Evolutionary conservation across 2,329 filamentous ascomycete species (phyloP).

Genomic region (Exutisphaerella laricina): DNA sequence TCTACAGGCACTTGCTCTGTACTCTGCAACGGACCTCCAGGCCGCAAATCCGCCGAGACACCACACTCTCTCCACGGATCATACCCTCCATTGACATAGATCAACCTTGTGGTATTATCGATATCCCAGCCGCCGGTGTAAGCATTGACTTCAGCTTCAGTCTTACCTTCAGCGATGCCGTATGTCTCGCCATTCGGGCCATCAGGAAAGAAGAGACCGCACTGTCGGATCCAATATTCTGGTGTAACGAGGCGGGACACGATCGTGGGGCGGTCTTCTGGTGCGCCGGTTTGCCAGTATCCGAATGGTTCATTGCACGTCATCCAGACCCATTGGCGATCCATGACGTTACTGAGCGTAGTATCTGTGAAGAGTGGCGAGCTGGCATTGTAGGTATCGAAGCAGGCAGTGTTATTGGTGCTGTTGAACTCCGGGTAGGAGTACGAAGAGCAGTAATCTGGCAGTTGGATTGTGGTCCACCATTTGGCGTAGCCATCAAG

Average conservation of each 20-base stretch:
- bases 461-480: constrained; percentile 44
- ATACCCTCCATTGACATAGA: constrained; percentile 55
- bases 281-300: constrained; percentile 53
- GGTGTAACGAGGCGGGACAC: constrained; percentile 48
- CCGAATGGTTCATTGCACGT: constrained; percentile 59
- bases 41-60: constrained; percentile 49
- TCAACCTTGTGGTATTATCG: constrained; percentile 51
- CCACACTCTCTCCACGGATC: constrained; percentile 56
- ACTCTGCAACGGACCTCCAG: constrained; percentile 49
- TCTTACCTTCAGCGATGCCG: constrained; percentile 44
- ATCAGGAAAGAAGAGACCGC: constrained; percentile 51
- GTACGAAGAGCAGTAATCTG: constrained; percentile 46
- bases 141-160: constrained; percentile 46
- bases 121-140: constrained; percentile 53
- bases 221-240: constrained; percentile 53
- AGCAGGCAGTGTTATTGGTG: constrained; percentile 44
- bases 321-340: constrained; percentile 57
- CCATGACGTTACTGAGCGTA: constrained; percentile 41
- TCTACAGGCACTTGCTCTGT: constrained; percentile 47
- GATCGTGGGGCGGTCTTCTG: constrained; percentile 41
- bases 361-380: constrained; percentile 49
- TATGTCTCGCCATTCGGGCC: constrained; percentile 46
- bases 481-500: constrained; percentile 52
- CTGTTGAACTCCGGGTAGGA: constrained; percentile 46
- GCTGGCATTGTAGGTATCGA: constrained; percentile 48